Percentiles rank a stretch among this genome's conserved stretches.
These are phyloP conservation scores for Mycena galopus DNA, from an alignment of 768 basidiomycete species.

Conservation along the genomic window DNA sequence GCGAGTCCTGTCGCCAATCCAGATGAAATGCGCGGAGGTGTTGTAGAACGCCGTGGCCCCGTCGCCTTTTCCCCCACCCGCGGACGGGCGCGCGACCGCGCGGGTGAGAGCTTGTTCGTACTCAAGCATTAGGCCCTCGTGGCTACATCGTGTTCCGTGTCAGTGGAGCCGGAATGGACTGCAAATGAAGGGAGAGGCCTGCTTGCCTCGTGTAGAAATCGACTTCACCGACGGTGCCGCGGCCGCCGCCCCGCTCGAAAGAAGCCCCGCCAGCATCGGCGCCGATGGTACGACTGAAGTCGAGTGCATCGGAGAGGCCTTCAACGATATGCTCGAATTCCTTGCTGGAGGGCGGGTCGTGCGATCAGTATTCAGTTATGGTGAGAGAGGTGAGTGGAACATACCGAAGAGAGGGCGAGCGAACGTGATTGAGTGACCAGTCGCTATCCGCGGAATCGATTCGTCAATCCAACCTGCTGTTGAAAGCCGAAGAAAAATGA, in stretches of 20 bases:
- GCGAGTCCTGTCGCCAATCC: conserved; percentile 97
- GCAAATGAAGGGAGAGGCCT: not conserved
- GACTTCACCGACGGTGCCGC: conserved; percentile 84
- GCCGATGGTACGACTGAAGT: conserved; percentile 93
- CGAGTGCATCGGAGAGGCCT: conserved; percentile 90
- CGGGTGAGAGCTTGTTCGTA: conserved; percentile 95
- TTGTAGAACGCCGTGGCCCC: conserved; percentile 75
- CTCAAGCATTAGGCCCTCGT: conserved; percentile 92
- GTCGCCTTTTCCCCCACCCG: not conserved
- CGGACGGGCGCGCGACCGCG: conserved; percentile 59
- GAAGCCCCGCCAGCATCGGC: conserved; percentile 64
- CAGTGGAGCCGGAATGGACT: too few relatives aligned
- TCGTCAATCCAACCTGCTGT: not conserved
- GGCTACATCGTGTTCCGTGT: conserved; percentile 58
- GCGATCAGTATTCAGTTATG: not conserved
- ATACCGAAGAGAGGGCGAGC: conserved; percentile 81
- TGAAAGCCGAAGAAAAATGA: not conserved
- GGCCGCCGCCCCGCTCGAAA: conserved; percentile 80
- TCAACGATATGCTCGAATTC: conserved; percentile 91
- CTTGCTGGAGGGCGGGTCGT: conserved; percentile 53
- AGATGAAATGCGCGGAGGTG: conserved; percentile 93
- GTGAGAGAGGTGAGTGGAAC: conserved; percentile 35
- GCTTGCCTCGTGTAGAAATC: conserved; percentile 92
- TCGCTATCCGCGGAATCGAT: conserved; percentile 54
- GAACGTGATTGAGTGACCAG: conserved; percentile 95